Evolutionary conservation across 495 filamentous ascomycete genomes (phyloP).

Genomic region (Aspergillus diversus): DNA sequence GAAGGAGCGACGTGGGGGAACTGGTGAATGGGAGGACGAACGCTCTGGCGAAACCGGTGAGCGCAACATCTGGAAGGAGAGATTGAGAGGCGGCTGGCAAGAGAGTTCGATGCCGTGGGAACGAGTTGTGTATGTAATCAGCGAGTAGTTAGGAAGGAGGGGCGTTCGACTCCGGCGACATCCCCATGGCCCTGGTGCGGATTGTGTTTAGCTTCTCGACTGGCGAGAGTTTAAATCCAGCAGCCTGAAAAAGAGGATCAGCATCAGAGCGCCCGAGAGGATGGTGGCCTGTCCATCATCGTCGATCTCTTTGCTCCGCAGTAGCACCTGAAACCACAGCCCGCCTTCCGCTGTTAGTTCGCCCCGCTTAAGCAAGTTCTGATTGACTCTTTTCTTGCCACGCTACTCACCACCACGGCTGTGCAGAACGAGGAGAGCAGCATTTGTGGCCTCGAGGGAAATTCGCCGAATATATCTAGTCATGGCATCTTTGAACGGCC

Average conservation of each 20-base stretch:
- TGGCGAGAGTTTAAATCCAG: slow-evolving; percentile 9
- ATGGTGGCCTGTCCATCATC: slow-evolving; percentile 13
- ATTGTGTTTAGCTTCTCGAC: neutral
- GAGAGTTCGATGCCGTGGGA: neutral
- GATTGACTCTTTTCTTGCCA: neutral
- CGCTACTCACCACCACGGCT: neutral
- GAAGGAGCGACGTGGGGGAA: slow-evolving; percentile 34
- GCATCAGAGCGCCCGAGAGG: slow-evolving; percentile 3
- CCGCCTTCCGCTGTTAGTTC: slow-evolving; percentile 19
- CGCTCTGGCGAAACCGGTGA: slow-evolving; percentile 39
- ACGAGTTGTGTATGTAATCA: slow-evolving; percentile 20
- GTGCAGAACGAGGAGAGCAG: too few relatives aligned
- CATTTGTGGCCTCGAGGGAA: neutral
- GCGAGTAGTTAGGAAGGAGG: slow-evolving; percentile 3
- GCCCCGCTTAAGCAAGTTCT: slow-evolving; percentile 19
- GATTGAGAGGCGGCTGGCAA: slow-evolving; percentile 1
- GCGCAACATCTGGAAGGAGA: slow-evolving; percentile 25
- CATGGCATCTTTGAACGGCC: slow-evolving; percentile 5
- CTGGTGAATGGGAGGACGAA: slow-evolving; percentile 24
- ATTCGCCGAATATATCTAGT: neutral
- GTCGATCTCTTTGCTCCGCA: slow-evolving; percentile 23
- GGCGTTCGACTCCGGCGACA: neutral
- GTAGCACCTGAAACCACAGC: slow-evolving; percentile 8
- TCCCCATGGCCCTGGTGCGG: neutral
- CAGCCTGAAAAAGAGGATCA: slow-evolving; percentile 16